These are phyloP conservation scores for Aspergillus fischeri DNA, from an alignment of 2,329 filamentous ascomycete species.

Conservation along the genomic window DNA sequence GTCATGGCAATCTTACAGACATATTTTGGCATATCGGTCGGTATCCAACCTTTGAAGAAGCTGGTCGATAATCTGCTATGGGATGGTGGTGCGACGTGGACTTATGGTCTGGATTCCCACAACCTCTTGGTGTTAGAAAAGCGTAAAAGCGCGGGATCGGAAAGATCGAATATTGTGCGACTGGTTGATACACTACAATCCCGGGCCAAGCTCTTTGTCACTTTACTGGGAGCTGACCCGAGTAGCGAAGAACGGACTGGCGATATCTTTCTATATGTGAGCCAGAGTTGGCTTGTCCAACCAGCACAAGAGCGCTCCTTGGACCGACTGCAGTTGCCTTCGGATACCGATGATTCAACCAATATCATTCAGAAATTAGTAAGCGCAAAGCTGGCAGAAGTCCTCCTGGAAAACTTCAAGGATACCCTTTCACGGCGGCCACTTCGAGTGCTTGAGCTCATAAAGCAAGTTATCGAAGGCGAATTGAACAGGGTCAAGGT, in stretches of 20 bases:
- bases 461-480: slow-evolving; percentile 39
- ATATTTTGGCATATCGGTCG: slow-evolving; percentile 40
- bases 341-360: slow-evolving; percentile 20
- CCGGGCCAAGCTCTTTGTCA: slow-evolving; percentile 36
- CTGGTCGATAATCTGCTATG: slow-evolving; percentile 40
- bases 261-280: slow-evolving; percentile 41
- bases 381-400: slow-evolving; percentile 40
- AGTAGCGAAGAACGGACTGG: slow-evolving; percentile 37
- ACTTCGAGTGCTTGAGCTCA: slow-evolving; percentile 37
- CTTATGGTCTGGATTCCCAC: slow-evolving; percentile 23
- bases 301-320: slow-evolving; percentile 9
- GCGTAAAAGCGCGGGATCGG: slow-evolving; percentile 13
- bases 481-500: slow-evolving; percentile 23
- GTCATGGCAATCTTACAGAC: slow-evolving; percentile 32
- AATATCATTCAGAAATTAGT: slow-evolving; percentile 34
- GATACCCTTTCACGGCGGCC: slow-evolving; percentile 39
- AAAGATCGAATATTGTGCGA: slow-evolving; percentile 26
- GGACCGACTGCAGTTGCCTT: slow-evolving; percentile 10
- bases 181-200: slow-evolving; percentile 33
- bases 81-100: slow-evolving; percentile 37
- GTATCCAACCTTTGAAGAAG: slow-evolving; percentile 32
- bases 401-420: slow-evolving; percentile 40
- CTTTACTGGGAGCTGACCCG: slow-evolving; percentile 36
- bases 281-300: slow-evolving; percentile 38
- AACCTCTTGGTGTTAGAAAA: slow-evolving; percentile 25